phyloP scores from a whole-genome alignment of 2,329 filamentous ascomycete species.

The Monilinia polystroma region DNA sequence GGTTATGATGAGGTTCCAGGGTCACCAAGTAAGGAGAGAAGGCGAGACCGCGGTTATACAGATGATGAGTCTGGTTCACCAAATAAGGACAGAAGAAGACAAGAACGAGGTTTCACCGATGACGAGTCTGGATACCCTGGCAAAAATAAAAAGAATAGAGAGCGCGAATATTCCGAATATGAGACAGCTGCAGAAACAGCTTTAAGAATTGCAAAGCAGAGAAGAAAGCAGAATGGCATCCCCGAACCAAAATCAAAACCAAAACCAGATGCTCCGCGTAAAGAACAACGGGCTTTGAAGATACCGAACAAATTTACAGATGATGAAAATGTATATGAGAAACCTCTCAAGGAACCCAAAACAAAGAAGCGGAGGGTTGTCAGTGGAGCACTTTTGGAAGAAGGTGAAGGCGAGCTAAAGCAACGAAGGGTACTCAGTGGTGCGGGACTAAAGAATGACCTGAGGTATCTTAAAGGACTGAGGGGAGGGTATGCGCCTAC shows the following conservation, averaged over 20 bases:
- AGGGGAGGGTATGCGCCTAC: slow-evolving; percentile 22
- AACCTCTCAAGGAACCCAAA: slow-evolving; percentile 33
- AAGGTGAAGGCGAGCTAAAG: slow-evolving; percentile 55
- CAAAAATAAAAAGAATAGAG: neutral
- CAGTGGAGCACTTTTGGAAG: slow-evolving; percentile 68
- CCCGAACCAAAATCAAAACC: neutral
- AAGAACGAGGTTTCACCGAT: slow-evolving; percentile 11
- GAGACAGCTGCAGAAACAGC: slow-evolving; percentile 18
- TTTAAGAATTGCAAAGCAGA: neutral
- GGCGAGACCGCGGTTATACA: slow-evolving; percentile 8
- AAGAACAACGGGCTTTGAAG: slow-evolving; percentile 10
- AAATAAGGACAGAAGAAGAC: slow-evolving; percentile 8
- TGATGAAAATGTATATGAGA: slow-evolving; percentile 30
- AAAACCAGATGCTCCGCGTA: slow-evolving; percentile 13
- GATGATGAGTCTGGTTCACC: slow-evolving; percentile 17
- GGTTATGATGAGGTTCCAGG: slow-evolving; percentile 16
- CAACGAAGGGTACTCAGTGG: slow-evolving; percentile 46
- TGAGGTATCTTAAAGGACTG: slow-evolving; percentile 47
- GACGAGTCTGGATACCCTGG: slow-evolving; percentile 16
- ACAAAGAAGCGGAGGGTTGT: slow-evolving; percentile 57
- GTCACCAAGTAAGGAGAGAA: slow-evolving; percentile 18
- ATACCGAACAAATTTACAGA: slow-evolving; percentile 28
- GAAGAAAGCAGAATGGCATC: slow-evolving; percentile 12
- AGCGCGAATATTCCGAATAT: neutral
- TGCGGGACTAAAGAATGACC: slow-evolving; percentile 42